A percentile compares a stretch with the other conserved stretches of the same genome.
phyloP scores from a whole-genome alignment of 176 grass and related monocot species.

The Ensete glaucum region DNA sequence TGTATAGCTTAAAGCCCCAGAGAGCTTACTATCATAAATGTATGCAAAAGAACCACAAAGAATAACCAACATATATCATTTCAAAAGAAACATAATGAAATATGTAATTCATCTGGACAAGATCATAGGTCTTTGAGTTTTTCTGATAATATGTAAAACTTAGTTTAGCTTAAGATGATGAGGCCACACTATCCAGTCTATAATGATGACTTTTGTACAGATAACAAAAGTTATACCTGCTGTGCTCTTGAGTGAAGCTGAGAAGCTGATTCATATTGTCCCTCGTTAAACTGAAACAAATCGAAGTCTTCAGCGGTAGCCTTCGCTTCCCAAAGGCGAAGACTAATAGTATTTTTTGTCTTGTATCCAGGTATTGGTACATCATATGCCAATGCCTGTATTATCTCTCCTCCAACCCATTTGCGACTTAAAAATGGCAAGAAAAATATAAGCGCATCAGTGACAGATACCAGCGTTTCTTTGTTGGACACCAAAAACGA shows the following conservation, averaged over 20 bases:
- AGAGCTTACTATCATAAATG: background rate
- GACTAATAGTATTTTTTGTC: slow-evolving; percentile 88
- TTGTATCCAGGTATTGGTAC: slow-evolving; percentile 77
- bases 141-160: no score
- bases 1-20: background rate
- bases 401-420: slow-evolving; percentile 74
- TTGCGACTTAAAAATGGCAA: slow-evolving; percentile 46
- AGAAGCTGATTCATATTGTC: slow-evolving; percentile 56
- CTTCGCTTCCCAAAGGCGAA: slow-evolving; percentile 95
- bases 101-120: background rate
- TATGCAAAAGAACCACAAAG: background rate
- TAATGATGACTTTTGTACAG: background rate
- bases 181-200: no score
- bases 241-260: slow-evolving; percentile 85
- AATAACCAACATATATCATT: no score
- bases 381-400: slow-evolving; percentile 89
- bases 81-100: background rate
- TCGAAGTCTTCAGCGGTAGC: slow-evolving; percentile 74
- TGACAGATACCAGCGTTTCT: background rate
- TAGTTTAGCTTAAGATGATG: no score
- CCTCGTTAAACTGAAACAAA: slow-evolving; percentile 93
- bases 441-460: background rate
- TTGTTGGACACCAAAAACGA: background rate
- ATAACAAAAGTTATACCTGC: slow-evolving; percentile 36
- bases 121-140: no score